phyloP scores from a whole-genome alignment of 345 rosid genomes.

The Murraya paniculata region DNA sequence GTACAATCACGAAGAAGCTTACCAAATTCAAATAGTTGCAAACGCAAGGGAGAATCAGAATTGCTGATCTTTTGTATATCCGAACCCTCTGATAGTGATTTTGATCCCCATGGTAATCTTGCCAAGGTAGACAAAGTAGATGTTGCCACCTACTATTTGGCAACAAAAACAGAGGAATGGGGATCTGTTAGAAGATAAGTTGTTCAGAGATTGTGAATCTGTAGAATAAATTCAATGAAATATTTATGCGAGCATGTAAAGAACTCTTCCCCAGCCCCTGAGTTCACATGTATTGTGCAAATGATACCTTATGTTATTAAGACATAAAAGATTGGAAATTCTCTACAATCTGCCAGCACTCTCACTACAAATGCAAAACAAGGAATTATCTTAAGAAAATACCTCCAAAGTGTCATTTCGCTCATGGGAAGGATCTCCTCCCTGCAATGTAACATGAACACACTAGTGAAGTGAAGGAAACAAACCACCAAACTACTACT shows the following conservation, averaged over 20 bases:
- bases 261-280: not conserved
- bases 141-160: conserved; percentile 51
- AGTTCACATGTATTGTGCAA: not conserved
- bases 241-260: not conserved
- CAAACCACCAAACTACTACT: too few species aligned
- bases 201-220: not conserved
- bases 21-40: conserved; percentile 88
- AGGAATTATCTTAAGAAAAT: conserved; percentile 1
- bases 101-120: conserved; percentile 80
- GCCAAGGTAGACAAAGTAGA: conserved; percentile 66
- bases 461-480: not conserved
- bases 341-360: not conserved
- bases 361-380: not conserved
- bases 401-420: conserved; percentile 71
- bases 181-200: not conserved
- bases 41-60: conserved; percentile 38
- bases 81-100: conserved; percentile 29
- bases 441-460: conserved; percentile 37
- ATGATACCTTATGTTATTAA: not conserved
- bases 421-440: conserved; percentile 69
- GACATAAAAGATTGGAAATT: not conserved
- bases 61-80: conserved; percentile 18
- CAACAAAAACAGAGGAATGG: not conserved
- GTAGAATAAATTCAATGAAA: not conserved
- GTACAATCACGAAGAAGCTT: conserved; percentile 16